Percentiles rank a stretch among this genome's conserved stretches.
phyloP scores from a whole-genome alignment of 1,284 basidiomycete species.

The Cystobasidium pallidum region DNA sequence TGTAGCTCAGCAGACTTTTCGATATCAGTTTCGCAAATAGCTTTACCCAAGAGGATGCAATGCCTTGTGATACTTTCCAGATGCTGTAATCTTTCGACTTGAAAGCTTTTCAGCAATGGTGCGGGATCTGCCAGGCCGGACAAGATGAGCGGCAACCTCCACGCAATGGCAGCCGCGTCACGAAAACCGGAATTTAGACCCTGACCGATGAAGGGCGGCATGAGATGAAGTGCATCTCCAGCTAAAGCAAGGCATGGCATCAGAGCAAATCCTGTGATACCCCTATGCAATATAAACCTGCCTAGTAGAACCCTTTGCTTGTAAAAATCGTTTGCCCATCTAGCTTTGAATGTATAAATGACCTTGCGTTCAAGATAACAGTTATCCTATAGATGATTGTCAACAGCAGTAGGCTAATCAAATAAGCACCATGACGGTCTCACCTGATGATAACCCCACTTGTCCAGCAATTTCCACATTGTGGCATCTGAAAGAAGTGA shows the following conservation, averaged over 20 bases:
- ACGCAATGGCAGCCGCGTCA: slow-evolving; percentile 47
- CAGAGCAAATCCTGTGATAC: neutral
- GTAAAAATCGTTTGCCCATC: slow-evolving; percentile 48
- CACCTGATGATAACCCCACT: slow-evolving; percentile 44
- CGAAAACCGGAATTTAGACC: slow-evolving; percentile 50
- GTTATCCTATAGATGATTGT: slow-evolving; percentile 30
- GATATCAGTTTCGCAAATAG: slow-evolving; percentile 48
- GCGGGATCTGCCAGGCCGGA: slow-evolving; percentile 23
- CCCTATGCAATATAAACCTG: neutral
- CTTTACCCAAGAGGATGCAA: slow-evolving; percentile 45
- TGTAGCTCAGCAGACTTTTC: slow-evolving; percentile 41
- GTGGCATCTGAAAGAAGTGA: slow-evolving; percentile 39
- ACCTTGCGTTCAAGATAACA: slow-evolving; percentile 49
- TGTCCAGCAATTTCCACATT: slow-evolving; percentile 43
- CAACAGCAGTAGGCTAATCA: no score
- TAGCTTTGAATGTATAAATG: slow-evolving; percentile 48
- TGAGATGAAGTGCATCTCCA: slow-evolving; percentile 47
- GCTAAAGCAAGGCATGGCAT: slow-evolving; percentile 11
- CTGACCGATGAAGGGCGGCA: slow-evolving; percentile 51
- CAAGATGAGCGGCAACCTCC: slow-evolving; percentile 46
- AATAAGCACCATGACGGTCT: neutral
- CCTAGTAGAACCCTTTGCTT: slow-evolving; percentile 45
- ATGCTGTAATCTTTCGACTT: slow-evolving; percentile 46
- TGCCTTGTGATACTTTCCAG: slow-evolving; percentile 33
- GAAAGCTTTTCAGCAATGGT: slow-evolving; percentile 44